These are phyloP conservation scores for Alloascoidea hylecoeti DNA, from an alignment of 805 yeast genomes.

Conservation along the genomic window DNA sequence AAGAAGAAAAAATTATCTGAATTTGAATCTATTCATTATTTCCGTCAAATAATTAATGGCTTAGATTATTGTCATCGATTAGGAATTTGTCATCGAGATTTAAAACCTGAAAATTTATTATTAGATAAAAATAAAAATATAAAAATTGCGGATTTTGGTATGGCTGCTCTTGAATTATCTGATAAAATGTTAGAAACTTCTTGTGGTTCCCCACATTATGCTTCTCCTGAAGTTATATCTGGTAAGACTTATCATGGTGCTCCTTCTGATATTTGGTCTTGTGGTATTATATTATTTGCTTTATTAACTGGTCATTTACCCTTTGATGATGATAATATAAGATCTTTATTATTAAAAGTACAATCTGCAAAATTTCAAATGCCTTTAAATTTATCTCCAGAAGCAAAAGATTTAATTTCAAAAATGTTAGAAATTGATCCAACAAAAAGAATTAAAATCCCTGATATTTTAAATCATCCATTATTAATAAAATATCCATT, in stretches of 20 bases:
- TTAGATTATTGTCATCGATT: constrained; percentile 75
- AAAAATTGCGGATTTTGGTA: constrained; percentile 96
- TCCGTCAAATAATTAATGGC: constrained; percentile 75
- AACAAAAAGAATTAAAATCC: constrained; percentile 59
- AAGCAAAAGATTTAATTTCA: constrained; percentile 77
- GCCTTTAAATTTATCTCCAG: constrained; percentile 66
- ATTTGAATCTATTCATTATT: constrained; percentile 79
- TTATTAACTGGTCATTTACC: constrained; percentile 90
- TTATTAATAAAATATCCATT: constrained; percentile 54
- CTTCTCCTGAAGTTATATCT: constrained; percentile 94
- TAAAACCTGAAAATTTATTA: constrained; percentile 69
- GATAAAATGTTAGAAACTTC: constrained; percentile 81
- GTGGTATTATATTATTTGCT: constrained; percentile 92
- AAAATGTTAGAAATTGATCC: constrained; percentile 81
- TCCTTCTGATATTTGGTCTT: constrained; percentile 96
- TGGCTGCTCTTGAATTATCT: constrained; percentile 91
- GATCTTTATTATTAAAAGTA: constrained; percentile 76
- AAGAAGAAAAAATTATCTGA: constrained; percentile 84
- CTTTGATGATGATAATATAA: constrained; percentile 90
- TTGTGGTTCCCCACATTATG: constrained; percentile 98
- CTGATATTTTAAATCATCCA: constrained; percentile 70
- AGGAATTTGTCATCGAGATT: constrained; percentile 73
- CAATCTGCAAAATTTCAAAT: constrained; percentile 79
- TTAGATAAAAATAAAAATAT: constrained; percentile 77
- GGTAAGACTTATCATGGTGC: constrained; percentile 94